phyloP scores from a whole-genome alignment of 768 basidiomycete species.

The Solioccasus polychromus region DNA sequence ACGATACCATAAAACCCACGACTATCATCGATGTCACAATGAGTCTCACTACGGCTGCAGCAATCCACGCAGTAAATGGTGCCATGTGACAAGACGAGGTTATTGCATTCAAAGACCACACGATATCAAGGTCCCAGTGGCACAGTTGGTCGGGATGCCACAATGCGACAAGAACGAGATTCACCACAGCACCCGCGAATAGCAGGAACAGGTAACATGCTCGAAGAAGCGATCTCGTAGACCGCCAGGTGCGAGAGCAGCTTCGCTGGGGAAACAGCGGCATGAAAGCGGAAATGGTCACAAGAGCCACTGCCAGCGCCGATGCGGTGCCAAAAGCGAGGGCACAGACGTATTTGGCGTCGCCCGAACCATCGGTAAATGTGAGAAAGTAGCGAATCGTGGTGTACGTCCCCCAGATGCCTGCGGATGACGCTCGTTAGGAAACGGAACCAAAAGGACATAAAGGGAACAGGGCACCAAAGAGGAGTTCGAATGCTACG shows the following conservation, averaged over 20 bases:
- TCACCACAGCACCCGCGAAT: conserved; percentile 51
- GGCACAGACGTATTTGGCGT: conserved; percentile 38
- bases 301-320: conserved; percentile 20
- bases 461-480: conserved; percentile 31
- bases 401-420: conserved; percentile 59
- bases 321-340: conserved; percentile 26
- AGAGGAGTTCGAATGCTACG: conserved; percentile 30
- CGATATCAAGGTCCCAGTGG: conserved; percentile 59
- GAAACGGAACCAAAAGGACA: background rate
- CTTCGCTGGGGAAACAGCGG: conserved; percentile 32
- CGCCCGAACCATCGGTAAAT: conserved; percentile 43
- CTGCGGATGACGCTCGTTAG: conserved; percentile 29
- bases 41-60: conserved; percentile 50
- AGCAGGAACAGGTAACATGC: conserved; percentile 46
- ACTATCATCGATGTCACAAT: conserved; percentile 48
- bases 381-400: conserved; percentile 65
- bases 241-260: conserved; percentile 8
- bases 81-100: conserved; percentile 14
- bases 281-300: conserved; percentile 40
- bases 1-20: conserved; percentile 40
- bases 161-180: conserved; percentile 50
- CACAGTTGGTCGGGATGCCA: conserved; percentile 58
- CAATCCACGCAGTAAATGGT: conserved; percentile 53
- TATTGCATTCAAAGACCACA: conserved; percentile 47
- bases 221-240: conserved; percentile 31